These are phyloP conservation scores for Kondoa subrosea DNA, from an alignment of 768 basidiomycete genomes.

Conservation along the genomic window DNA sequence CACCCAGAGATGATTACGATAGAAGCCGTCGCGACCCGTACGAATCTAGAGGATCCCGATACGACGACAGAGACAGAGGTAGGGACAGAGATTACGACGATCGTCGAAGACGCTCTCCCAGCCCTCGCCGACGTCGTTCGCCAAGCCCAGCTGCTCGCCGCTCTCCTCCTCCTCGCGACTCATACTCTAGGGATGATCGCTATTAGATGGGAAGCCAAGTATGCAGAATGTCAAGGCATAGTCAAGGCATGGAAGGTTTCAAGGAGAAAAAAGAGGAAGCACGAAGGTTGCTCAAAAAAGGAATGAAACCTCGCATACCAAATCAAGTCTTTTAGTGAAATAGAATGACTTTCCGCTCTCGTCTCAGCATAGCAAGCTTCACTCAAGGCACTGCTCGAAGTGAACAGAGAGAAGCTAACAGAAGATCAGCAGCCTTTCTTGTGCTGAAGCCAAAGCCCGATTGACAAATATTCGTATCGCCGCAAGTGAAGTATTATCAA, in stretches of 20 bases:
- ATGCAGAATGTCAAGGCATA: neutral
- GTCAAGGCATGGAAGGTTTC: neutral
- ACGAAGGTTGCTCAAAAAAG: too few species aligned
- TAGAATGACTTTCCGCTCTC: too few species aligned
- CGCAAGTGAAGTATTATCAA: too few species aligned
- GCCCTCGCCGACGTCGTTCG: constrained; percentile 8
- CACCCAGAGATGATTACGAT: constrained; percentile 36
- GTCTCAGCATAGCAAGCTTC: too few species aligned
- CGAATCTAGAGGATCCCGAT: constrained; percentile 50
- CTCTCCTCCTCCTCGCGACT: constrained; percentile 2
- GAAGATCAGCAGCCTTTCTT: too few species aligned
- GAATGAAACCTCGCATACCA: too few species aligned
- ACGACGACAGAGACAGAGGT: constrained; percentile 60
- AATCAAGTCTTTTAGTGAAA: too few species aligned
- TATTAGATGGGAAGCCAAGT: constrained; percentile 1
- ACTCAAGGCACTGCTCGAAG: too few species aligned
- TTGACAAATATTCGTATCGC: too few species aligned
- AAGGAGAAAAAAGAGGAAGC: neutral
- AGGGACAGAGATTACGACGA: constrained; percentile 17
- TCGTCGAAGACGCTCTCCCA: constrained; percentile 4
- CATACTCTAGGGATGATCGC: neutral
- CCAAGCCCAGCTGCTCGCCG: constrained; percentile 10
- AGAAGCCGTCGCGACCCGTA: constrained; percentile 36
- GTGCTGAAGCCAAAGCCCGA: too few species aligned
- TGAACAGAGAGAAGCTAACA: too few species aligned